A percentile compares a stretch with the other conserved stretches of the same genome.
Conservation (phyloP, 2,329 filamentous ascomycete genomes). For the Colletotrichum falcatum region DNA sequence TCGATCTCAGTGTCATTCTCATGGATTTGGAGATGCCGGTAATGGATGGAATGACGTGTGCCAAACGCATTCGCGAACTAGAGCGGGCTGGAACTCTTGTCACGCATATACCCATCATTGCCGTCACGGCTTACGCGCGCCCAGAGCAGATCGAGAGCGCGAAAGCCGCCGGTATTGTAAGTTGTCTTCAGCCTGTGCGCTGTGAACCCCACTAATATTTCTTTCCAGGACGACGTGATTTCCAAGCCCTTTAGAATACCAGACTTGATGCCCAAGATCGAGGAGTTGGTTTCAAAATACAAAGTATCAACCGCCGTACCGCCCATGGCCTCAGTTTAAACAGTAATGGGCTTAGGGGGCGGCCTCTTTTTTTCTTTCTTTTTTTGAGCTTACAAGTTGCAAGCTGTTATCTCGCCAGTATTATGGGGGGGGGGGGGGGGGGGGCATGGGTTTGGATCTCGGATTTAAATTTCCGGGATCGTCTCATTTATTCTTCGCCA, state of each 20-base stretch:
- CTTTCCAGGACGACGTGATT: conserved; percentile 74
- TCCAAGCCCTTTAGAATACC: conserved; percentile 83
- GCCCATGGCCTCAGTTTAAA: conserved; percentile 5
- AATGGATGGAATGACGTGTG: conserved; percentile 84
- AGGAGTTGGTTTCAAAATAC: conserved; percentile 63
- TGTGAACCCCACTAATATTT: conserved; percentile 5
- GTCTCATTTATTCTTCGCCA: neutral
- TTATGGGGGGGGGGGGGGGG: too few species aligned
- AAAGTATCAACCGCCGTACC: conserved; percentile 47
- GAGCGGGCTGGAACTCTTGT: conserved; percentile 72
- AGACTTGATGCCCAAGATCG: conserved; percentile 77
- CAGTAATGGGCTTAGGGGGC: conserved; percentile 9
- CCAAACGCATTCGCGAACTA: conserved; percentile 74
- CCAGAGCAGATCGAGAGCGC: conserved; percentile 79
- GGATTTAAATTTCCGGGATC: neutral
- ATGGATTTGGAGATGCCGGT: conserved; percentile 90
- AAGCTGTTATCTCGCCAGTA: conserved; percentile 4
- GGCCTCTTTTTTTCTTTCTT: too few species aligned
- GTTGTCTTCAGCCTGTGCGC: conserved; percentile 47
- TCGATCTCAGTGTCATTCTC: conserved; percentile 74
- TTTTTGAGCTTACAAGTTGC: conserved; percentile 17
- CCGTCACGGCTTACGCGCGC: conserved; percentile 85
- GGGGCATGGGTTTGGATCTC: neutral
- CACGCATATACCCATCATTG: conserved; percentile 80
- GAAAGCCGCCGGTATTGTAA: conserved; percentile 78